These are phyloP conservation scores for Vachellia pachyceras DNA, from an alignment of 306 rosid species.

Conservation along the genomic window DNA sequence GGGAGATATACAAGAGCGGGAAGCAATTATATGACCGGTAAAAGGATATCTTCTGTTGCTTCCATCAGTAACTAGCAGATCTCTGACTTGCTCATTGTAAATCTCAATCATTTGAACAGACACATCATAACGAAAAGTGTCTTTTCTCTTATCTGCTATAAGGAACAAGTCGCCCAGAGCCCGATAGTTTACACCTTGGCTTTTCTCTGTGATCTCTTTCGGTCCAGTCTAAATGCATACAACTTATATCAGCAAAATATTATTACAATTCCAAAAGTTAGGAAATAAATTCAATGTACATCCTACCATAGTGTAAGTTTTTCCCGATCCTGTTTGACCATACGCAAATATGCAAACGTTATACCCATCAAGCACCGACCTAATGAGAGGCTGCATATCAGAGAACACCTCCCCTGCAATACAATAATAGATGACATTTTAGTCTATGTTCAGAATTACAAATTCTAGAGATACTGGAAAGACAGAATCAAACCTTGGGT, in stretches of 20 bases:
- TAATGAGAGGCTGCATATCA: conserved; percentile 88
- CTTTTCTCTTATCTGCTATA: conserved; percentile 82
- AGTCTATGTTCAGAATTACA: not conserved
- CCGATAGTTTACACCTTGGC: conserved; percentile 93
- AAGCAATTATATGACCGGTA: conserved; percentile 34
- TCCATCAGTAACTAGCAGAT: conserved; percentile 89
- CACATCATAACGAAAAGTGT: conserved; percentile 78
- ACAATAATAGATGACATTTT: not conserved
- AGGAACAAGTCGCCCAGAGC: conserved; percentile 87
- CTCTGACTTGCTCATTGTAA: conserved; percentile 97
- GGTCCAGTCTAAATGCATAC: conserved; percentile 74
- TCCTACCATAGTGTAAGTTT: conserved; percentile 85
- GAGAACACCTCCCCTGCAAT: conserved; percentile 81
- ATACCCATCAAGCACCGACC: conserved; percentile 90
- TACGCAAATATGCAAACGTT: conserved; percentile 93
- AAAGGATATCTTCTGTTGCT: conserved; percentile 95
- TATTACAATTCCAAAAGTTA: not conserved
- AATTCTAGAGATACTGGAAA: conserved; percentile 25
- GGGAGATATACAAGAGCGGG: not conserved
- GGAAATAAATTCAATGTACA: conserved; percentile 13
- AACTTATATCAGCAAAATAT: conserved; percentile 29
- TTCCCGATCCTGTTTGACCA: conserved; percentile 95
- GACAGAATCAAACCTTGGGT: conserved; percentile 73
- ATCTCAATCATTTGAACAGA: conserved; percentile 98
- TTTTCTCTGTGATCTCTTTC: conserved; percentile 83